phyloP scores from a whole-genome alignment of 192 early-diverging fungal species.

The Coemansia sp. region DNA sequence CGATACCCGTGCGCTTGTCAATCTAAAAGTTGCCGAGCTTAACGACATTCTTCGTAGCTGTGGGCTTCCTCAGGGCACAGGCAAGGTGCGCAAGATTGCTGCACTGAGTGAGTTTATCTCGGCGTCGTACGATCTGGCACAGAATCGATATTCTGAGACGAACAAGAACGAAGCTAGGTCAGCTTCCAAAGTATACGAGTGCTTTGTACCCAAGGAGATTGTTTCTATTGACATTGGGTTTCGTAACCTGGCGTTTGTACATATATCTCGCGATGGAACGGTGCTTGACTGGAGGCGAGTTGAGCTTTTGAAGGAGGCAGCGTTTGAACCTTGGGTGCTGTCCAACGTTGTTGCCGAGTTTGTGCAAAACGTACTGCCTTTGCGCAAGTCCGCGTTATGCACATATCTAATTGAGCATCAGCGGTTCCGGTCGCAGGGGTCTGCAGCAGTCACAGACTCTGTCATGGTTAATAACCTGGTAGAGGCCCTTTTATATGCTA shows the following conservation, averaged over 20 bases:
- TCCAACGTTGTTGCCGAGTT: conserved; percentile 29
- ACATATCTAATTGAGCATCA: conserved; percentile 53
- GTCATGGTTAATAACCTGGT: conserved; percentile 54
- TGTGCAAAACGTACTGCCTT: conserved; percentile 34
- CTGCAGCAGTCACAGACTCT: conserved; percentile 47
- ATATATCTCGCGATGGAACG: conserved; percentile 27
- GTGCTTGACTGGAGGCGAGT: conserved; percentile 41
- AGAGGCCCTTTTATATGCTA: conserved; percentile 50
- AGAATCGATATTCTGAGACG: conserved; percentile 15
- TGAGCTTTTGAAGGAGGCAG: conserved; percentile 41
- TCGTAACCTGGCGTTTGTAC: conserved; percentile 49
- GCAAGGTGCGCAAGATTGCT: conserved; percentile 30
- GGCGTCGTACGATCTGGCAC: conserved; percentile 28
- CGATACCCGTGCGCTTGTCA: not conserved
- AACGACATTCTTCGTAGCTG: conserved; percentile 33
- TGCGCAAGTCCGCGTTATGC: conserved; percentile 16
- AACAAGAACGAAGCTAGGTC: conserved; percentile 9
- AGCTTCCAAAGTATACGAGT: conserved; percentile 8
- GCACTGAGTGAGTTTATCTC: conserved; percentile 35
- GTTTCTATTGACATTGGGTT: conserved; percentile 56
- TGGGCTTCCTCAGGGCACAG: conserved; percentile 34
- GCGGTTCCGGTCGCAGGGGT: conserved; percentile 53
- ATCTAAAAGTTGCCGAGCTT: conserved; percentile 32
- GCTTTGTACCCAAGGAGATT: conserved; percentile 35
- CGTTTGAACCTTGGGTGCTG: conserved; percentile 50